Conservation (phyloP, 2,329 filamentous ascomycete species). For the Drechslera avenae region DNA sequence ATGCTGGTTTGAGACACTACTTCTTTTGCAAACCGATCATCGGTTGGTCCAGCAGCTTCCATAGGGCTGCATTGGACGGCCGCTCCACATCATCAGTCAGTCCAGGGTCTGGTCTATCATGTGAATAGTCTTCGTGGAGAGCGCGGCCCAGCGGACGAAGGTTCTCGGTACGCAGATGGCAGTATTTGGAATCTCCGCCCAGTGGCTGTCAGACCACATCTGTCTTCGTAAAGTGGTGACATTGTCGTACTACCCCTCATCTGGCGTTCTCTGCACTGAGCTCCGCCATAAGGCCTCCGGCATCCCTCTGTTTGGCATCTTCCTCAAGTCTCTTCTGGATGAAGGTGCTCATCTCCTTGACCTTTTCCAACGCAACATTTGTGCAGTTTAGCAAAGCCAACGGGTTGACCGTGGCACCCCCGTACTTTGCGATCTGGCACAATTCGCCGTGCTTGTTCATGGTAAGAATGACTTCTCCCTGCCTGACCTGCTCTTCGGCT, state of each 20-base stretch:
- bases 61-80: not conserved
- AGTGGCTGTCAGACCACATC: constrained; percentile 14
- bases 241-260: constrained; percentile 49
- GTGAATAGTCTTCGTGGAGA: constrained; percentile 3
- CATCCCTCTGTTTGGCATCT: constrained; percentile 77
- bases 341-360: constrained; percentile 76
- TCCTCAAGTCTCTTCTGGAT: constrained; percentile 75
- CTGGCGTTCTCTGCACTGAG: constrained; percentile 85
- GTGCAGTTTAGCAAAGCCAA: constrained; percentile 77
- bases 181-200: constrained; percentile 14
- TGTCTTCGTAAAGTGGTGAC: constrained; percentile 17
- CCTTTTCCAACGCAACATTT: constrained; percentile 74
- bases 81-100: constrained; percentile 8
- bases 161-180: constrained; percentile 13
- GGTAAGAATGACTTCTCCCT: constrained; percentile 77
- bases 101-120: constrained; percentile 3
- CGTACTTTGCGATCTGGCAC: constrained; percentile 88
- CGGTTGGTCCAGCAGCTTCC: not conserved
- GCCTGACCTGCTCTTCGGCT: constrained; percentile 76
- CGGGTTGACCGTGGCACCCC: constrained; percentile 81
- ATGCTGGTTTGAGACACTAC: not conserved
- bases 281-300: constrained; percentile 78
- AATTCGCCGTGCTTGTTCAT: constrained; percentile 90
- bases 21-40: constrained; percentile 3
- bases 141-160: constrained; percentile 25